Percentiles rank a stretch among this genome's conserved stretches.
These are phyloP conservation scores for Aspergillus persii DNA, from an alignment of 2,329 filamentous ascomycete species.

Conservation along the genomic window DNA sequence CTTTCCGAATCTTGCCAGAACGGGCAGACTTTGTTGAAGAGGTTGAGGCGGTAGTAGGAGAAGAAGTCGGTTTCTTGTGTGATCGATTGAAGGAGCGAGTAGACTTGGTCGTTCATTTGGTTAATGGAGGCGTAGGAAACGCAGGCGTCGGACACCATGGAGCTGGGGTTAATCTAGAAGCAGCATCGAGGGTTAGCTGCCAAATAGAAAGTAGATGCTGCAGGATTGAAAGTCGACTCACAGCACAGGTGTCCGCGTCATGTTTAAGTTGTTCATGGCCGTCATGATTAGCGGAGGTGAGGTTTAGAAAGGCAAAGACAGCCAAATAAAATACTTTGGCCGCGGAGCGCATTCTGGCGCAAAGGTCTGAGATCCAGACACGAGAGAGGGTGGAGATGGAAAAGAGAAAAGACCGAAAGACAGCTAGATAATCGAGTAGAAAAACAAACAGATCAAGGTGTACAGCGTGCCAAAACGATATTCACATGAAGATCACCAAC, in stretches of 20 bases:
- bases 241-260: slow-evolving; percentile 53
- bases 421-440: background rate
- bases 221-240: slow-evolving; percentile 40
- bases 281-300: slow-evolving; percentile 38
- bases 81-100: slow-evolving; percentile 74
- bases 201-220: background rate
- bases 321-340: slow-evolving; percentile 60
- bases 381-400: background rate
- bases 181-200: background rate
- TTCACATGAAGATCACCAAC: slow-evolving; percentile 16
- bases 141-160: slow-evolving; percentile 91
- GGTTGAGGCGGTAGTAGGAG: slow-evolving; percentile 91
- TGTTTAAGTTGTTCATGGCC: slow-evolving; percentile 24
- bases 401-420: background rate
- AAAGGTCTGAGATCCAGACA: background rate
- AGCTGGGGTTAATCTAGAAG: slow-evolving; percentile 75
- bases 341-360: slow-evolving; percentile 50
- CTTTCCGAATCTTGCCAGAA: slow-evolving; percentile 94
- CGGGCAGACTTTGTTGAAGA: slow-evolving; percentile 91
- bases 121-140: slow-evolving; percentile 91
- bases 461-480: background rate
- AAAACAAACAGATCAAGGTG: background rate
- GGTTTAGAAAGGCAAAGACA: slow-evolving; percentile 59
- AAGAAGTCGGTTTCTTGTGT: slow-evolving; percentile 94
- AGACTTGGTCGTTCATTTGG: slow-evolving; percentile 71